Evolutionary conservation across 768 basidiomycete species (phyloP).

Genomic region (Imleria badia): DNA sequence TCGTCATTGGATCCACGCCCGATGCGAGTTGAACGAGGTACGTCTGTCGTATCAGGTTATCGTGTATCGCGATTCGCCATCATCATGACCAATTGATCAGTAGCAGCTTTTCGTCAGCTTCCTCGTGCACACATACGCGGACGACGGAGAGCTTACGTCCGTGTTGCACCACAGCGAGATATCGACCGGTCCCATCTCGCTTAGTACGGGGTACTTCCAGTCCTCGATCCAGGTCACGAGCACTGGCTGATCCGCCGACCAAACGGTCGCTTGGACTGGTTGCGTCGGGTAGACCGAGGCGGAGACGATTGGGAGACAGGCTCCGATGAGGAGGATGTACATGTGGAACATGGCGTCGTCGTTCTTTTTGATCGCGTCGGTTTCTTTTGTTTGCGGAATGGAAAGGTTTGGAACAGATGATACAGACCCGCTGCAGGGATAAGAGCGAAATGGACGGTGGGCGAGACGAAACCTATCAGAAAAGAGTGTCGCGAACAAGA

Average conservation of each 20-base stretch:
- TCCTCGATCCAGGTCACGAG: conserved; percentile 54
- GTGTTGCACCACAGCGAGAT: conserved; percentile 48
- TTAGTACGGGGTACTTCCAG: conserved; percentile 38
- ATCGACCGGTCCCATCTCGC: conserved; percentile 40
- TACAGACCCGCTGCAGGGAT: conserved; percentile 32
- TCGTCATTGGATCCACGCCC: conserved; percentile 37
- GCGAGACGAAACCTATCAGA: conserved; percentile 1
- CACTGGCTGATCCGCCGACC: conserved; percentile 42
- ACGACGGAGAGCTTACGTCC: conserved; percentile 32
- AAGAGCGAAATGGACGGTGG: neutral
- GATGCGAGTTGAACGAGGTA: conserved; percentile 45
- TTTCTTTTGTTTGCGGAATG: neutral
- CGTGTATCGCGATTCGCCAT: conserved; percentile 2
- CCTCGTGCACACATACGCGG: neutral
- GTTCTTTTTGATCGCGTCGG: neutral
- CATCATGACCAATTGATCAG: neutral
- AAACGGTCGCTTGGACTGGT: conserved; percentile 46
- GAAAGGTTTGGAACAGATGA: neutral
- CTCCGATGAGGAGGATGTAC: neutral
- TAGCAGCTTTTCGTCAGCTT: neutral
- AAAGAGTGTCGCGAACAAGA: neutral
- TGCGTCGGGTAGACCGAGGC: conserved; percentile 51
- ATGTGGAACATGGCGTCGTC: conserved; percentile 7
- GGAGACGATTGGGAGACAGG: conserved; percentile 13
- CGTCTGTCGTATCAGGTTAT: conserved; percentile 21